Percentiles rank a stretch among this genome's conserved stretches.
These are phyloP conservation scores for Thelonectria blattea DNA, from an alignment of 2,329 filamentous ascomycete species.

Conservation along the genomic window DNA sequence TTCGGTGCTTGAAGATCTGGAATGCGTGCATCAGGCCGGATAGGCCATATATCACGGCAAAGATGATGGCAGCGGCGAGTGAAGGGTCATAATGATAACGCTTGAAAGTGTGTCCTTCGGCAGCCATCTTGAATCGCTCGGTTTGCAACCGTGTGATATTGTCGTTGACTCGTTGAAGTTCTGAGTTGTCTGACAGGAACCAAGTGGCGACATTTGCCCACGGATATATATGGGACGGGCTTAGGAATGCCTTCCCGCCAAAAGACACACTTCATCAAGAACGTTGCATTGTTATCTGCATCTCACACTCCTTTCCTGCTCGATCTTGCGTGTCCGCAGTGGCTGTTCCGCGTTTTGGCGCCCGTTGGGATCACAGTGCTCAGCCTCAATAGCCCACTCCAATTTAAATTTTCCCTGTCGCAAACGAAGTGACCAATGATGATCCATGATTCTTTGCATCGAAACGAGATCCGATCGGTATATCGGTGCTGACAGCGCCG, in stretches of 20 bases:
- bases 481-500: not conserved
- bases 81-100: conserved; percentile 18
- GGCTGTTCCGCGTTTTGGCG: not conserved
- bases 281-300: not conserved
- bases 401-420: not conserved
- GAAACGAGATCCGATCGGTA: not conserved
- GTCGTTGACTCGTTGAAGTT: not conserved
- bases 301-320: not conserved
- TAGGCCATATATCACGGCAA: not conserved
- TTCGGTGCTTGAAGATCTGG: not conserved
- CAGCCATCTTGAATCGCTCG: not conserved
- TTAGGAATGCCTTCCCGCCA: not conserved
- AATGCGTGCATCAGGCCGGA: conserved; percentile 5
- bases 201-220: not conserved
- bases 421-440: not conserved
- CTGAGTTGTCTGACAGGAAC: not conserved
- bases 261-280: not conserved
- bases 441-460: not conserved
- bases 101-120: not conserved
- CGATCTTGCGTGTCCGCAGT: not conserved
- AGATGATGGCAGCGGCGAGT: not conserved
- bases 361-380: not conserved
- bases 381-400: not conserved
- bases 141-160: not conserved
- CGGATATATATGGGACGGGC: not conserved